Evolutionary conservation across 345 rosid species (phyloP), one percentile per base, ranked within the genome.

Genomic region (Leavenworthia alabamica): DNA sequence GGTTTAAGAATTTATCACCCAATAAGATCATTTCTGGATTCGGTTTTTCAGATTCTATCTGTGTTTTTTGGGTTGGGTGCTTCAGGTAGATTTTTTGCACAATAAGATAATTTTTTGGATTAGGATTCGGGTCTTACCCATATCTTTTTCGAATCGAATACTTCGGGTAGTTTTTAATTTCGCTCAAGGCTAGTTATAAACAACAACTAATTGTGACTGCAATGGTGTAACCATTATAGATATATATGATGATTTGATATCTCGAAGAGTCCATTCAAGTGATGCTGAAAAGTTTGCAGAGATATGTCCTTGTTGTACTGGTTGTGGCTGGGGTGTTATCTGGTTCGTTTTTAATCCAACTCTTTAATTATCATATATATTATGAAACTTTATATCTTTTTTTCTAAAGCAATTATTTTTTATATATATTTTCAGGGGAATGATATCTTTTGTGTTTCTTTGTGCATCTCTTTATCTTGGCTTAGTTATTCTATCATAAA

Each of bases 221-320:
- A 45, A 39, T 52, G 66, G 51, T 22, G 51, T 22, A 29, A 15
- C 7, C n/a, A 36, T n/a, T 36, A 39, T 79, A 89, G 97, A 92
- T 70, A 92, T 92, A 31, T 92, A 92, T 20, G 98, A 92, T 66
- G 98, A 92, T 69, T 72, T 89, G 53, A 89, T 89, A 81, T 89
- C 98, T 31, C 83, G 97, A 76, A 86, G 98, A 72, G 86, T 89
- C 35, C 22, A 89, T 74, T 79, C 95, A 9, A 89, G 98, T 4
- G 97, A 92, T 67, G 98, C 98, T 59, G 98, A 92, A 85, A 92
- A 92, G 75, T 92, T 92, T 73, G 98, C 98, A 14, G 98, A 89
- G 82, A 66, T 85, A 51, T 92, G 98, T 58, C 98, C 94, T 17
- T 89, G 97, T 76, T 92, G 98, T 64, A 89, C 56, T 55, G 98